phyloP scores from a whole-genome alignment of 108 stramenopile species.

The Cyclotella cryptica region DNA sequence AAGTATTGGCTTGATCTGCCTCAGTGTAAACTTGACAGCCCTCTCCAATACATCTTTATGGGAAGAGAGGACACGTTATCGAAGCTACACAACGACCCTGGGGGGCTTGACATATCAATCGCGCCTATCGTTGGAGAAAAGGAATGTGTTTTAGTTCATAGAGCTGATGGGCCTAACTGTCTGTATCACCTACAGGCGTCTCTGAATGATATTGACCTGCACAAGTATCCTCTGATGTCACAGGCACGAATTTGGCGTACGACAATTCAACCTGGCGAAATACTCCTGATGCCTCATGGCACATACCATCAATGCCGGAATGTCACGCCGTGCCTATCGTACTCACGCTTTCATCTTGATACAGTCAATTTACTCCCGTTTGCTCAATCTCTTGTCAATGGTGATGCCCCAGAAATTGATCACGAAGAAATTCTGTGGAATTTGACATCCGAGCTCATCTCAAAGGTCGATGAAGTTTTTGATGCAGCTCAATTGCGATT shows the following conservation, averaged over 20 bases:
- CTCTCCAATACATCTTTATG: conserved; percentile 91
- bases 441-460: conserved; percentile 56
- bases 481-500: conserved; percentile 42
- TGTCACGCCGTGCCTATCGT: conserved; percentile 77
- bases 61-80: conserved; percentile 70
- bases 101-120: conserved; percentile 82
- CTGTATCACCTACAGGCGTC: conserved; percentile 65
- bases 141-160: conserved; percentile 82
- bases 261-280: conserved; percentile 79
- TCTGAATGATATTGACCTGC: conserved; percentile 67
- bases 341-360: conserved; percentile 85
- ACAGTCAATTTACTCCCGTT: conserved; percentile 71
- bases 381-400: conserved; percentile 60
- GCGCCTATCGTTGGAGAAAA: conserved; percentile 85
- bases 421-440: conserved; percentile 87
- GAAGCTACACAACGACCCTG: conserved; percentile 74
- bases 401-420: conserved; percentile 78
- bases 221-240: conserved; percentile 64
- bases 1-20: conserved; percentile 73
- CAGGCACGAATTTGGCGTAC: conserved; percentile 71
- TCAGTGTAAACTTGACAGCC: conserved; percentile 62
- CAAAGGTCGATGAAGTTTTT: conserved; percentile 53
- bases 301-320: conserved; percentile 87
- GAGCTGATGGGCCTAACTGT: conserved; percentile 67
- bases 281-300: conserved; percentile 85